These are phyloP conservation scores for Dryas drummondii DNA, from an alignment of 306 rosid species.

Conservation along the genomic window DNA sequence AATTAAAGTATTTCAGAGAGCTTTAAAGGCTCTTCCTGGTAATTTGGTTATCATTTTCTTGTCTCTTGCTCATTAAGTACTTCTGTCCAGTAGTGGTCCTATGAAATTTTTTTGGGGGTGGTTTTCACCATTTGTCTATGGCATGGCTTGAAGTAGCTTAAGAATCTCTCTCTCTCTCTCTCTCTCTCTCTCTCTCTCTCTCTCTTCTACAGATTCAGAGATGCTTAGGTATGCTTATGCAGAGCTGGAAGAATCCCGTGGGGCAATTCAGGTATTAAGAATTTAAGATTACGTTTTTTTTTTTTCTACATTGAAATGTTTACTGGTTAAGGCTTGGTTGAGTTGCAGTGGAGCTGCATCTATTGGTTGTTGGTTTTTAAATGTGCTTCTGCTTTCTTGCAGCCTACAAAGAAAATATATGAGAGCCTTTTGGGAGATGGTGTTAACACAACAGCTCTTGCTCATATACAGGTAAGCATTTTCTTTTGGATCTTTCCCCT, in stretches of 20 bases:
- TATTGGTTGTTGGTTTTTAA: conserved; percentile 11
- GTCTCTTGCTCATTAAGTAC: conserved; percentile 10
- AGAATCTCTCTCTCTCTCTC: neutral
- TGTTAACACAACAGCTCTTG: conserved; percentile 63
- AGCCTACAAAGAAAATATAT: conserved; percentile 92
- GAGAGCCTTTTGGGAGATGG: conserved; percentile 81
- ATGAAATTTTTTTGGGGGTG: neutral
- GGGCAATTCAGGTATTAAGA: conserved; percentile 75
- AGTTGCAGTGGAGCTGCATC: conserved; percentile 10
- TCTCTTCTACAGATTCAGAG: conserved; percentile 55
- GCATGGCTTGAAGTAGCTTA: conserved; percentile 5
- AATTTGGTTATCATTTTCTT: conserved; percentile 26
- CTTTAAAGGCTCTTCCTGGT: conserved; percentile 97
- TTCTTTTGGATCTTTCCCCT: neutral
- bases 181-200: conserved; percentile 2
- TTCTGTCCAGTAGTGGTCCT: conserved; percentile 1
- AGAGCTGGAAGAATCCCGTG: conserved; percentile 97
- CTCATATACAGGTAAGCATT: conserved; percentile 84
- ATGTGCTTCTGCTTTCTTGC: conserved; percentile 33
- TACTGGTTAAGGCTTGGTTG: conserved; percentile 4
- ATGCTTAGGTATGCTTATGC: conserved; percentile 94
- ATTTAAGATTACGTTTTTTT: neutral
- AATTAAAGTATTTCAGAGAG: conserved; percentile 90
- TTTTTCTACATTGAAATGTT: conserved; percentile 16
- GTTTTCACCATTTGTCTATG: neutral